Base-by-base conservation (phyloP, 2,329 filamentous ascomycete species). In the Calcarisporium arbuscula region DNA sequence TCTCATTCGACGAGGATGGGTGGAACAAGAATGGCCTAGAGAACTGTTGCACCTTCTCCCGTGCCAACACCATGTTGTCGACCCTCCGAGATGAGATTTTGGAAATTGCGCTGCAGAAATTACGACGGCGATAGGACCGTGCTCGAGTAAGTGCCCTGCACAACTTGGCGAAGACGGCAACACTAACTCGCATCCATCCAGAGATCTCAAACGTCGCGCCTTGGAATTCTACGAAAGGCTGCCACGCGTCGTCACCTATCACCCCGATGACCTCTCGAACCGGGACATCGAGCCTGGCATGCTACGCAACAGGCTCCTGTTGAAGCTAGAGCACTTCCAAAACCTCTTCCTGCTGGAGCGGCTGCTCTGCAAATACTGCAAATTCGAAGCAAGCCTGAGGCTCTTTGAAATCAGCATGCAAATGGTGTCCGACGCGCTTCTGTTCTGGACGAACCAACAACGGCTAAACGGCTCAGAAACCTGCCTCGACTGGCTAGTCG, bases 281-380 rank as follows among this genome's bases (percentile, higher is more conserved):
- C 50, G 67, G 2, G 54, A 69, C 30, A 53, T 62, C 7, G 56
- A 64, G 21, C 64, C 56, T 2, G 46, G 51, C 0, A 38, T 23
- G 9, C 28, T 71, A 2, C 68, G 68, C 35, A 54, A 58, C n/a
- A 56, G 67, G 4, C 59, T 71, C 15, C 52, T 75, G 5, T 51
- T 71, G 3, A 59, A 60, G 8, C 59, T 74, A 3, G 62, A 68
- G 30, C 65, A 72, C 30, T 55, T 75, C 1, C 68, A 77, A 25
- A 76, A 74, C 32, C 58, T 71, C 8, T 77, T 80, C 41, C 62
- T 79, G 18, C 56, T 78, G 21, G 69, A 79, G 42, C 61, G 75
- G 15, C 65, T 77, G 1, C 58, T 78, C 16, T 60, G 69, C 32
- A 70, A 69, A 38, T 28, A 32, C 19, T 6, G 53, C 53, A 4